Base-by-base conservation (phyloP, 2,329 filamentous ascomycete genomes). In the Didymella sp. region DNA sequence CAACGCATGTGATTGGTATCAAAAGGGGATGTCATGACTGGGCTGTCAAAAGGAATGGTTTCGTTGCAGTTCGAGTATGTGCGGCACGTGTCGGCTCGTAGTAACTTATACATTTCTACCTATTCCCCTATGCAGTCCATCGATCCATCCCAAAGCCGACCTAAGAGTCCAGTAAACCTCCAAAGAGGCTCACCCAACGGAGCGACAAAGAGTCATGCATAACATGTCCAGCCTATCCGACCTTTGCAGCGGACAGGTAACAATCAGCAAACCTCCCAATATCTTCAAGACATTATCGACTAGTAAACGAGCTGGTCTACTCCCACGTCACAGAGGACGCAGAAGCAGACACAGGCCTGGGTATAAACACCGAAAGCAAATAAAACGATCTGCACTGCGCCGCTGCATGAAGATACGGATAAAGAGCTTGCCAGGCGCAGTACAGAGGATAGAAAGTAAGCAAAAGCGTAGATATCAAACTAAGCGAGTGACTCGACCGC, bases 261-360 rank as follows among this genome's bases (percentile, higher is more conserved):
- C 50, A 51, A 57, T 53, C 55, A 38, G 35, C 53, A 50, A 56
- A 57, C 48, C 55, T 31, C 40, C 49, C 45, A 68, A 65, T 59
- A 67, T 67, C 63, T 58, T 68, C 65, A 61, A 67, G 65, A 68
- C 64, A 67, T 68, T 68, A 67, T 64, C 59, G 47, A 68, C 55
- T 46, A 54, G 40, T 55, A 48, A 60, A 52, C 40, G 43, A 43
- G 19, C 40, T 38, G 38, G 22, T 30, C 31, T 24, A 38, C 40
- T 46, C n/a, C 45, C 48, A 38, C 35, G 24, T 15, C 41, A 35
- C 38, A 6, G 12, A 15, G 42, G 22, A 42, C 21, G 7, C 42
- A 28, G 12, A n/a, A 21, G 33, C 9, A 44, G 43, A 51, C 38
- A 15, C 25, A 24, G 19, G 54, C 53, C 61, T 48, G 61, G 60